These are phyloP conservation scores for Mediolabrus comicus DNA, from an alignment of 108 stramenopile genomes.

Conservation along the genomic window DNA sequence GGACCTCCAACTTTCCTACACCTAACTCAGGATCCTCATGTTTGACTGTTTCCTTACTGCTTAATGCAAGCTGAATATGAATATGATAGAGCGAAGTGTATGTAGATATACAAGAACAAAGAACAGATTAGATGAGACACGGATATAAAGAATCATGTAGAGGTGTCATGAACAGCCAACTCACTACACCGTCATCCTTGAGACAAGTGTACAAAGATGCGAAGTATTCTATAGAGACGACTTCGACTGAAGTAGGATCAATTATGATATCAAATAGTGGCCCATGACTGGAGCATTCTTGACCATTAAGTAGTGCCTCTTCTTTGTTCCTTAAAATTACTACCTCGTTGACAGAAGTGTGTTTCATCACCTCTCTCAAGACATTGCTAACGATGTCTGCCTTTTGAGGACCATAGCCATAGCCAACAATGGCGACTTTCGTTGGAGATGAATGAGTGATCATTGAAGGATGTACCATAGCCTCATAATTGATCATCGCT, in stretches of 20 bases:
- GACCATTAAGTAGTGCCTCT: background rate
- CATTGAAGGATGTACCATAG: conserved; percentile 93
- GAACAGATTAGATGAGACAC: background rate
- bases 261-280: background rate
- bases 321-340: background rate
- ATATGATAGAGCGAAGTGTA: too few relatives aligned
- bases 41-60: background rate
- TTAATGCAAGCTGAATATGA: conserved; percentile 1
- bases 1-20: background rate
- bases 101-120: background rate
- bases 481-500: conserved; percentile 78
- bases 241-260: background rate
- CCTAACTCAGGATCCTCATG: background rate
- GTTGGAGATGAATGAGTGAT: conserved; percentile 84
- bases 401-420: conserved; percentile 28
- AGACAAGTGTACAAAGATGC: background rate
- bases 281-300: background rate
- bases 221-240: background rate
- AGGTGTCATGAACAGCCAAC: too few relatives aligned
- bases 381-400: background rate
- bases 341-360: background rate
- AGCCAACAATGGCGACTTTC: conserved; percentile 87
- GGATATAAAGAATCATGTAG: background rate
- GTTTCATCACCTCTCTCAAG: background rate
- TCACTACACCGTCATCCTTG: background rate